Conservation (phyloP, 768 basidiomycete species). For the Tylopilus felleus region DNA sequence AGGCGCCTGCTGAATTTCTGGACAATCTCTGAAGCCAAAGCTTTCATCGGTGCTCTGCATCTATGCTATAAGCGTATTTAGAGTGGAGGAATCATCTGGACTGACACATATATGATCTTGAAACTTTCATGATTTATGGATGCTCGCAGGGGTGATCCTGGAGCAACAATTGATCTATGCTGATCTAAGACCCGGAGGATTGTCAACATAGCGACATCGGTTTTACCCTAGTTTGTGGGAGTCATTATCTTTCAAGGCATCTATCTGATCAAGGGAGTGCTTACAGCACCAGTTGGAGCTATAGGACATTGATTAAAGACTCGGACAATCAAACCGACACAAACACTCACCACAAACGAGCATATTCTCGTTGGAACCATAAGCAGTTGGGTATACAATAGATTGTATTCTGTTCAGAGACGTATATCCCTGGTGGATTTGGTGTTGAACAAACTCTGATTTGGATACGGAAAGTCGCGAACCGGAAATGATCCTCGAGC, state of each 20-base stretch:
- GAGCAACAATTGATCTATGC: slow-evolving; percentile 41
- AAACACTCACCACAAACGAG: slow-evolving; percentile 49
- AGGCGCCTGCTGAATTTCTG: slow-evolving; percentile 89
- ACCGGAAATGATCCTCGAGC: slow-evolving; percentile 85
- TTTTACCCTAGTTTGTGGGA: slow-evolving; percentile 76
- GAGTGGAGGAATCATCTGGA: background rate
- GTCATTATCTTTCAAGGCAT: slow-evolving; percentile 2
- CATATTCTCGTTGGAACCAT: slow-evolving; percentile 94
- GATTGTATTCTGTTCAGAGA: slow-evolving; percentile 93
- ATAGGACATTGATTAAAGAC: slow-evolving; percentile 1
- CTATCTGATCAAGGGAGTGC: slow-evolving; percentile 25
- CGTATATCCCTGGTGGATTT: slow-evolving; percentile 63
- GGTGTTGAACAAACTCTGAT: background rate
- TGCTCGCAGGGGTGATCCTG: slow-evolving; percentile 35
- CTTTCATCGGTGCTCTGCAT: slow-evolving; percentile 93
- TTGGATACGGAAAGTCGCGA: slow-evolving; percentile 18
- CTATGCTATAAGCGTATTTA: background rate
- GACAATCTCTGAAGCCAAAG: slow-evolving; percentile 91
- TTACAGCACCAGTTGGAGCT: slow-evolving; percentile 98
- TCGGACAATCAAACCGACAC: background rate
- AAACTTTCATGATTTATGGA: slow-evolving; percentile 70
- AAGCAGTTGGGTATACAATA: slow-evolving; percentile 90
- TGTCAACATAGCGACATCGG: slow-evolving; percentile 93
- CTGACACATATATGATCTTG: slow-evolving; percentile 96
- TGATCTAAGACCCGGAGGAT: slow-evolving; percentile 86